A percentile compares a stretch with the other conserved stretches of the same genome.
phyloP scores from a whole-genome alignment of 2,329 filamentous ascomycete genomes.

The Aspergillus vadensis region DNA sequence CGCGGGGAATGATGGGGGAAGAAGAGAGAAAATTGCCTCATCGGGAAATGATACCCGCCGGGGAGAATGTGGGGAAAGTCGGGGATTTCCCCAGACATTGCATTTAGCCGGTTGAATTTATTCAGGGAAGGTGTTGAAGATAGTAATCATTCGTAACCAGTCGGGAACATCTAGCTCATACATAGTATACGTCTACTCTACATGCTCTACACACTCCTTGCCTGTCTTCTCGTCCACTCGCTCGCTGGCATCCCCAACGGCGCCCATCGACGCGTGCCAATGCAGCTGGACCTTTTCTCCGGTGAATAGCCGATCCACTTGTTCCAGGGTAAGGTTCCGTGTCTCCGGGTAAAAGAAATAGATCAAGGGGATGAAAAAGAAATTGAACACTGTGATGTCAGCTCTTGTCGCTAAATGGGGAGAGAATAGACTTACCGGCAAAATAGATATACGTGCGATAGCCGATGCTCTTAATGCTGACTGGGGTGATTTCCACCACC shows the following conservation, averaged over 20 bases:
- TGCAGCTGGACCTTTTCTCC: constrained; percentile 32
- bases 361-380: constrained; percentile 52
- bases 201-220: constrained; percentile 22
- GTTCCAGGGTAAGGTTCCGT: constrained; percentile 34
- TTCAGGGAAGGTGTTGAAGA: too few relatives aligned
- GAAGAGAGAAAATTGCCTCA: constrained; percentile 16
- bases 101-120: too few relatives aligned
- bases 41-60: constrained; percentile 23
- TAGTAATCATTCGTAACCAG: too few relatives aligned
- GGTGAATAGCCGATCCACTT: constrained; percentile 42
- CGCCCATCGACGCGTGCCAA: constrained; percentile 33
- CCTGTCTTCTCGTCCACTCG: constrained; percentile 21
- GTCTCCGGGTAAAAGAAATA: constrained; percentile 46
- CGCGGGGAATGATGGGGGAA: neutral
- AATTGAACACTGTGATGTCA: constrained; percentile 44
- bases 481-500: constrained; percentile 49
- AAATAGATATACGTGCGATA: constrained; percentile 51
- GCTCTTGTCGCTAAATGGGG: too few relatives aligned
- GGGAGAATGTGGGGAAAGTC: constrained; percentile 11
- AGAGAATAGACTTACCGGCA: constrained; percentile 25
- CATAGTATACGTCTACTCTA: constrained; percentile 20
- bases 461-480: constrained; percentile 43
- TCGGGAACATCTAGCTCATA: too few relatives aligned
- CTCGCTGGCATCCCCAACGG: constrained; percentile 24
- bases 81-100: neutral